Conservation (phyloP, 2,329 filamentous ascomycete species). For the Ceratocystis smalleyi region DNA sequence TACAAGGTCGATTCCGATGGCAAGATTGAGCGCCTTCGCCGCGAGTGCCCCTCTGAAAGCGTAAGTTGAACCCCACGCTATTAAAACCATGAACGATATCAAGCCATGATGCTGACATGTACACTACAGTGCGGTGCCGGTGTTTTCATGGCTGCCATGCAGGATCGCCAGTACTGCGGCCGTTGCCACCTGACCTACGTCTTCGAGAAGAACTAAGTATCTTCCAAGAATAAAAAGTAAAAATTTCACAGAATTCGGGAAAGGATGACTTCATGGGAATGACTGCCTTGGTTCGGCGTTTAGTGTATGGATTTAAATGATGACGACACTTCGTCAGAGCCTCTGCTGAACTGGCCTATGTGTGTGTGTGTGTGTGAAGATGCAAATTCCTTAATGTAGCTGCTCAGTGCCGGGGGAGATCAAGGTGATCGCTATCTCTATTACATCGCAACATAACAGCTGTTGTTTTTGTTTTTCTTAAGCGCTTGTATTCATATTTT, state of each 20-base stretch:
- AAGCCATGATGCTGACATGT: not conserved
- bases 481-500: not conserved
- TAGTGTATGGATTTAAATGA: constrained; percentile 17
- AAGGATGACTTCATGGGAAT: constrained; percentile 18
- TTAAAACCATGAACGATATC: constrained; percentile 23
- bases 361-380: constrained; percentile 5
- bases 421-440: not conserved
- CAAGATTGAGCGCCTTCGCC: constrained; percentile 97
- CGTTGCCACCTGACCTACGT: constrained; percentile 60
- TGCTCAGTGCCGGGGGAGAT: not conserved
- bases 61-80: constrained; percentile 37
- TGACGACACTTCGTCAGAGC: constrained; percentile 15
- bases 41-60: constrained; percentile 87
- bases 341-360: not conserved
- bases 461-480: no score
- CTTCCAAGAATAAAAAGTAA: constrained; percentile 17
- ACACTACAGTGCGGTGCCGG: constrained; percentile 74
- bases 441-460: no score
- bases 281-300: constrained; percentile 17
- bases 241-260: constrained; percentile 17
- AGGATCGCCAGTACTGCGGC: constrained; percentile 96
- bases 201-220: constrained; percentile 49
- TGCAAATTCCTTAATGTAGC: not conserved
- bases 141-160: constrained; percentile 99
- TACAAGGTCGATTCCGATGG: constrained; percentile 99